Evolutionary conservation across 106 monocot genomes (phyloP).

Genomic region (Narthecium ossifragum): DNA sequence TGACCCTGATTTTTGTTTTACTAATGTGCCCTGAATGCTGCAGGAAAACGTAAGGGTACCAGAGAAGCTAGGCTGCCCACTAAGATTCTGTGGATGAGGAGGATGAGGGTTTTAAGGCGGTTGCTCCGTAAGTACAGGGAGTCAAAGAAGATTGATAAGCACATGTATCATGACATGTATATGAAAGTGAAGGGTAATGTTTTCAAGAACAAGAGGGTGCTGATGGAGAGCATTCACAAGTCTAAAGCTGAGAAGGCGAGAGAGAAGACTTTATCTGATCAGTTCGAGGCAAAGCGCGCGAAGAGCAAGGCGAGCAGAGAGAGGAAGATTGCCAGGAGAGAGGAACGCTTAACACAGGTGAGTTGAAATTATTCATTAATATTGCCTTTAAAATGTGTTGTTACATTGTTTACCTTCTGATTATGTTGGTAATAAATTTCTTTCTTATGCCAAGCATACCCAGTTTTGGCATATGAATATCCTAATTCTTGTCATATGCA

Average conservation of each 20-base stretch:
- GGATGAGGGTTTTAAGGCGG: slow-evolving; percentile 22
- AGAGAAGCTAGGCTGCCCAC: slow-evolving; percentile 24
- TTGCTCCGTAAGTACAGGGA: slow-evolving; percentile 20
- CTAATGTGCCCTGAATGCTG: slow-evolving; percentile 3
- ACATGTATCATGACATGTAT: slow-evolving; percentile 27
- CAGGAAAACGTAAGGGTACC: slow-evolving; percentile 22
- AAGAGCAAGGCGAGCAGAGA: slow-evolving; percentile 21
- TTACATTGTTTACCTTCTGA: no score
- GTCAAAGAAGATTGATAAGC: slow-evolving; percentile 22
- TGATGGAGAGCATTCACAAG: slow-evolving; percentile 23
- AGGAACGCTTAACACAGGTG: slow-evolving; percentile 15
- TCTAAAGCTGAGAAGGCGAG: slow-evolving; percentile 17
- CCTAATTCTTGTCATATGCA: no score
- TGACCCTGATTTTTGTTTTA: not conserved
- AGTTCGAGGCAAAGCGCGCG: slow-evolving; percentile 16
- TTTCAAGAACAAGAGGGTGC: slow-evolving; percentile 22
- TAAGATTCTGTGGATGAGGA: slow-evolving; percentile 24
- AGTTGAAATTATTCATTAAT: no score
- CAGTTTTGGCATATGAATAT: no score
- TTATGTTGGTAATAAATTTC: no score
- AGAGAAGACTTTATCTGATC: slow-evolving; percentile 16
- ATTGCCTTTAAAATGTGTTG: no score
- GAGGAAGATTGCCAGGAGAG: slow-evolving; percentile 16
- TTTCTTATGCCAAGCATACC: no score
- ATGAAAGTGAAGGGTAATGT: slow-evolving; percentile 23